A percentile compares a stretch with the other conserved stretches of the same genome.
Conservation (phyloP, 805 yeast genomes). For the Kluyveromyces siamensis region DNA sequence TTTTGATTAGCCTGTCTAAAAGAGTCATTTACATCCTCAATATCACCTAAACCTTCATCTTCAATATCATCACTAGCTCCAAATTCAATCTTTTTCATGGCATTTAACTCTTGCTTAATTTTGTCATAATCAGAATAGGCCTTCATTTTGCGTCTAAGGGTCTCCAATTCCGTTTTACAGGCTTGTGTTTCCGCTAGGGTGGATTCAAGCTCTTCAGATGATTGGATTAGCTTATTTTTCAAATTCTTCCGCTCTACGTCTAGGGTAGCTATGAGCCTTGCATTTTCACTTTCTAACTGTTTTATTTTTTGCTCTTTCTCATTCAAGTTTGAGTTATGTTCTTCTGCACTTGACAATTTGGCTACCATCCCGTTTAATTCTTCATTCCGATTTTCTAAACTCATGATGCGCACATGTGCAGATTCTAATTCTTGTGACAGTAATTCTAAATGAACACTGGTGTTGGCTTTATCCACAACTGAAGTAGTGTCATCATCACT, state of each 20-base stretch:
- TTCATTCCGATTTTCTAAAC: slow-evolving; percentile 71
- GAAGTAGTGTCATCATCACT: slow-evolving; percentile 21
- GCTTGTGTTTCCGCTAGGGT: slow-evolving; percentile 39
- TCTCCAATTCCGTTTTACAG: slow-evolving; percentile 40
- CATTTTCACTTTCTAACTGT: slow-evolving; percentile 63
- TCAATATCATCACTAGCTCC: slow-evolving; percentile 39
- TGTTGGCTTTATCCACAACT: slow-evolving; percentile 12
- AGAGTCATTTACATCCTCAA: slow-evolving; percentile 42
- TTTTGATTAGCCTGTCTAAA: slow-evolving; percentile 64
- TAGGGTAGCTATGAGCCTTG: slow-evolving; percentile 28
- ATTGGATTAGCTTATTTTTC: slow-evolving; percentile 10
- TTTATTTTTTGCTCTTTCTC: slow-evolving; percentile 34
- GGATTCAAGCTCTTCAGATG: slow-evolving; percentile 30
- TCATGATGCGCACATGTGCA: slow-evolving; percentile 55
- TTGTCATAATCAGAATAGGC: slow-evolving; percentile 68
- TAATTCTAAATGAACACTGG: slow-evolving; percentile 46
- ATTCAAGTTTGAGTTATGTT: slow-evolving; percentile 33
- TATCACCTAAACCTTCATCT: slow-evolving; percentile 21
- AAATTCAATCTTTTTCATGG: slow-evolving; percentile 68
- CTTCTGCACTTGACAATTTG: slow-evolving; percentile 38
- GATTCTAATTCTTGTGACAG: slow-evolving; percentile 69
- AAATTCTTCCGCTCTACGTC: slow-evolving; percentile 21
- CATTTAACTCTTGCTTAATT: slow-evolving; percentile 62
- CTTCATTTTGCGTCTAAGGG: slow-evolving; percentile 40
- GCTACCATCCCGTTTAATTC: slow-evolving; percentile 60